Conservation (phyloP, 2,329 filamentous ascomycete species). For the Penicillium capsulatum region DNA sequence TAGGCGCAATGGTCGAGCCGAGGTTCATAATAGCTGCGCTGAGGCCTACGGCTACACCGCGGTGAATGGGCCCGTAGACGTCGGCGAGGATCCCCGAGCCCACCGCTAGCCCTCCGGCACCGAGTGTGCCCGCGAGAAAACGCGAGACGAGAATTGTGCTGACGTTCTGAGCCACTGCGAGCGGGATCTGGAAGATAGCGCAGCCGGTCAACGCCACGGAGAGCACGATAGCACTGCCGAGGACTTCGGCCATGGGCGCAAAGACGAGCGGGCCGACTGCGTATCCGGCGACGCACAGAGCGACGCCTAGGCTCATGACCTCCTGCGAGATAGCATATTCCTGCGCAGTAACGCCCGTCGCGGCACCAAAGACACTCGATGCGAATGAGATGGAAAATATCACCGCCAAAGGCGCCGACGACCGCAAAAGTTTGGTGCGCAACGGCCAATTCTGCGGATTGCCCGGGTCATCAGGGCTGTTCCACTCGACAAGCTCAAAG, state of each 20-base stretch:
- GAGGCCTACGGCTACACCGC: conserved; percentile 42
- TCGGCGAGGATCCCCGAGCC: conserved; percentile 47
- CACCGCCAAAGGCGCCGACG: conserved; percentile 23
- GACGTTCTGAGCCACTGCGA: conserved; percentile 49
- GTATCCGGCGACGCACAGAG: conserved; percentile 44
- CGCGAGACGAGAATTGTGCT: conserved; percentile 51
- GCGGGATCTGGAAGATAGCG: conserved; percentile 51
- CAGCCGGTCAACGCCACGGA: conserved; percentile 46
- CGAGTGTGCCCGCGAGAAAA: conserved; percentile 51
- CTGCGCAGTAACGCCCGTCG: conserved; percentile 36
- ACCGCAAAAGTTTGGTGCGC: conserved; percentile 23
- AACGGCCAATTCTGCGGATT: conserved; percentile 35
- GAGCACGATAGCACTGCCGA: conserved; percentile 47
- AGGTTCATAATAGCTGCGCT: conserved; percentile 46
- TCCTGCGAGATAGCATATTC: conserved; percentile 44
- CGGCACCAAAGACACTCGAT: conserved; percentile 43
- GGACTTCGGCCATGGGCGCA: conserved; percentile 44
- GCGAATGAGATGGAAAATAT: conserved; percentile 46
- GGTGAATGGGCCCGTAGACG: conserved; percentile 43
- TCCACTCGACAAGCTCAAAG: conserved; percentile 22
- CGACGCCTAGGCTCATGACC: conserved; percentile 48
- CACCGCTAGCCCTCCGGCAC: conserved; percentile 47
- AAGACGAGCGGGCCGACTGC: conserved; percentile 31
- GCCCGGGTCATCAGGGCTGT: conserved; percentile 26
- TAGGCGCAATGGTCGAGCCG: conserved; percentile 46